These are phyloP conservation scores for Thelonectria blattea DNA, from an alignment of 2,329 filamentous ascomycete genomes.

Conservation along the genomic window DNA sequence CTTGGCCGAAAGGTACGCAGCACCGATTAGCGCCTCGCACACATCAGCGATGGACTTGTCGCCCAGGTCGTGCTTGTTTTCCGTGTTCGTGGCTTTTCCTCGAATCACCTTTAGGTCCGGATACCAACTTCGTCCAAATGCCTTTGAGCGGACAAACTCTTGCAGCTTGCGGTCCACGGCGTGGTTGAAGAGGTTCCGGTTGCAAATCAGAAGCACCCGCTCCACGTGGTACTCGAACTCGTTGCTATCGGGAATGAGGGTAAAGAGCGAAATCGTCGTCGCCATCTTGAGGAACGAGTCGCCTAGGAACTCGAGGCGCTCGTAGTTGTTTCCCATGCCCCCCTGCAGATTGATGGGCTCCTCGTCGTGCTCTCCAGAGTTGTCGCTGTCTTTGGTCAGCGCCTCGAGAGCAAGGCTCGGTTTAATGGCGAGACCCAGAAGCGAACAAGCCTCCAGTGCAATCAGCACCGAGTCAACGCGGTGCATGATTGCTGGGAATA, in stretches of 20 bases:
- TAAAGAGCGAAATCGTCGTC: conserved; percentile 86
- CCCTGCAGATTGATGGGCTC: conserved; percentile 75
- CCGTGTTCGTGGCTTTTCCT: conserved; percentile 65
- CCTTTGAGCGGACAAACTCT: conserved; percentile 81
- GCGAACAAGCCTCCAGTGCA: conserved; percentile 73
- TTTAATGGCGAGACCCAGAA: conserved; percentile 68
- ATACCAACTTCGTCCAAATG: conserved; percentile 90
- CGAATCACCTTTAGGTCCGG: conserved; percentile 76
- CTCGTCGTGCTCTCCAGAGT: conserved; percentile 73
- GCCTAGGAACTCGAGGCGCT: conserved; percentile 90
- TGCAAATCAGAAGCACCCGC: conserved; percentile 90
- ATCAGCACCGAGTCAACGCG: conserved; percentile 84
- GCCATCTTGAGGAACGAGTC: conserved; percentile 96
- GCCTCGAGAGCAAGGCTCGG: conserved; percentile 82
- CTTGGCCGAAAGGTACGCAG: conserved; percentile 66
- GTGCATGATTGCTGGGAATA: conserved; percentile 84
- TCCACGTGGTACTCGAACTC: conserved; percentile 90
- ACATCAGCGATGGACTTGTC: conserved; percentile 96
- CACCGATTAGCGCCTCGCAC: conserved; percentile 92
- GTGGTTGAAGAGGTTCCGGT: conserved; percentile 83
- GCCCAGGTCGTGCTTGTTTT: conserved; percentile 68
- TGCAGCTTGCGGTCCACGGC: conserved; percentile 70
- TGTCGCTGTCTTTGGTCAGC: conserved; percentile 90
- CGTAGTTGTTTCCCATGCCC: conserved; percentile 94
- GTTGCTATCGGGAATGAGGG: conserved; percentile 74